Percentiles rank a stretch among this genome's conserved stretches.
phyloP scores from a whole-genome alignment of 2,329 filamentous ascomycete species.

The Didymella glomerata region DNA sequence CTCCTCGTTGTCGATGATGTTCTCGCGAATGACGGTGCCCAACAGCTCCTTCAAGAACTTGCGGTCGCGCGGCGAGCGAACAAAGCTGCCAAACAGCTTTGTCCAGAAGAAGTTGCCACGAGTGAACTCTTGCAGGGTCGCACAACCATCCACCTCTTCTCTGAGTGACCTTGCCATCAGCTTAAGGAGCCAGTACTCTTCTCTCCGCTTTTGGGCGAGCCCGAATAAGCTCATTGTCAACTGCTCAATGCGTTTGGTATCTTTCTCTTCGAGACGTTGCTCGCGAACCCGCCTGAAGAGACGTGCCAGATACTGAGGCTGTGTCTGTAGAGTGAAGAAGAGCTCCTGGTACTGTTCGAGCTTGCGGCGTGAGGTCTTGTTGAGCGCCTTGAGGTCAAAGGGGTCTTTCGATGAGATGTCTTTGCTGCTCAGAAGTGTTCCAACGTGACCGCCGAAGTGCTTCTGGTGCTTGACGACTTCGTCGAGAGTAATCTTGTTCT shows the following conservation, averaged over 20 bases:
- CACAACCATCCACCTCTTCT: slow-evolving; percentile 81
- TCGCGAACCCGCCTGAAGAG: slow-evolving; percentile 86
- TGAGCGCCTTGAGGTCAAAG: slow-evolving; percentile 95
- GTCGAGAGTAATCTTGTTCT: slow-evolving; percentile 99
- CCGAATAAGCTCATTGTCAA: slow-evolving; percentile 97
- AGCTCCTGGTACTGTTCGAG: slow-evolving; percentile 96
- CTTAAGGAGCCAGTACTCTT: slow-evolving; percentile 96
- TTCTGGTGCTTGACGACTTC: slow-evolving; percentile 97
- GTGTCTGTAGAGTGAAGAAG: slow-evolving; percentile 96
- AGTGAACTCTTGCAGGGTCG: slow-evolving; percentile 81
- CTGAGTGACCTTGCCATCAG: slow-evolving; percentile 81
- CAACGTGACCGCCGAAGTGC: slow-evolving; percentile 90
- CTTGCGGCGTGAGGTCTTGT: slow-evolving; percentile 95
- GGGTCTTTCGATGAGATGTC: slow-evolving; percentile 88
- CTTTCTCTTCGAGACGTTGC: slow-evolving; percentile 85
- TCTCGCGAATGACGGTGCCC: slow-evolving; percentile 84
- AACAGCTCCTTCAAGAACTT: slow-evolving; percentile 90
- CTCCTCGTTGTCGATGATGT: slow-evolving; percentile 89
- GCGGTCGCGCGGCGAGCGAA: slow-evolving; percentile 87
- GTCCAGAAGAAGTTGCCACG: slow-evolving; percentile 94
- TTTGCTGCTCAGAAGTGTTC: slow-evolving; percentile 85
- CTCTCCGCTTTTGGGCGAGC: slow-evolving; percentile 93
- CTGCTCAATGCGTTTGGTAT: slow-evolving; percentile 90
- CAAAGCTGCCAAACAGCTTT: slow-evolving; percentile 85
- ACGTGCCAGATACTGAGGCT: slow-evolving; percentile 90